phyloP scores from a whole-genome alignment of 495 filamentous ascomycete species.

The Emericellopsis terricola region DNA sequence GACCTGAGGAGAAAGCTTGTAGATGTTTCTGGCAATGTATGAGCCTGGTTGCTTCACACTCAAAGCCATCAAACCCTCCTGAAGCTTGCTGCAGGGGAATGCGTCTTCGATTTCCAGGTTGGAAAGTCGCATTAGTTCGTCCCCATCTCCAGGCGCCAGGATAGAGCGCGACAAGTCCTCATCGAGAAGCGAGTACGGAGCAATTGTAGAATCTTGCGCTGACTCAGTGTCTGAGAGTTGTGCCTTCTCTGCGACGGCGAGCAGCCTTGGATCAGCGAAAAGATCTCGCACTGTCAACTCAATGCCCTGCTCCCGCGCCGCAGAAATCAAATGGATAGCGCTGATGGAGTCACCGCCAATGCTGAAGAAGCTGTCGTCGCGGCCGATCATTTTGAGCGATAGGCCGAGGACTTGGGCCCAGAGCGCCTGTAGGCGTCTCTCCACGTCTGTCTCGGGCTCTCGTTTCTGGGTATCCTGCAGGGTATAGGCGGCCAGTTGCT shows the following conservation, averaged over 20 bases:
- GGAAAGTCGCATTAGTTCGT: too few species aligned
- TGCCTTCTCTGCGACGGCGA: not conserved
- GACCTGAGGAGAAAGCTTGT: not conserved
- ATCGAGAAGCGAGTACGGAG: too few species aligned
- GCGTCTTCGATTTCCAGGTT: slow-evolving; percentile 12
- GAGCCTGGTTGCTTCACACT: slow-evolving; percentile 6
- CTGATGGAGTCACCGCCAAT: too few species aligned
- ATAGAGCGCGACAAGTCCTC: too few species aligned
- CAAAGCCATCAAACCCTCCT: slow-evolving; percentile 20
- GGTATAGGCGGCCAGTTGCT: too few species aligned
- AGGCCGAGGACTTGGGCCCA: slow-evolving; percentile 17
- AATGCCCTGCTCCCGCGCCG: not conserved
- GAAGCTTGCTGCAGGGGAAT: not conserved
- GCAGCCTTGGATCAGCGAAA: slow-evolving; percentile 1
- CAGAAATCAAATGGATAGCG: too few species aligned
- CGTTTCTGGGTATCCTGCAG: slow-evolving; percentile 6
- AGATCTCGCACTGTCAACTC: not conserved
- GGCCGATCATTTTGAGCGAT: too few species aligned
- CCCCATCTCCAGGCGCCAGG: too few species aligned
- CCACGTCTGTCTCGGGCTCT: slow-evolving; percentile 11
- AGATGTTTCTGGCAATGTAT: slow-evolving; percentile 2
- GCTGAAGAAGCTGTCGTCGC: too few species aligned
- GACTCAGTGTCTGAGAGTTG: too few species aligned
- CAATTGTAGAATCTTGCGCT: too few species aligned
- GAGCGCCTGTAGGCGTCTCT: slow-evolving; percentile 9